These are phyloP conservation scores for Phaeolepiota aurea DNA, from an alignment of 768 basidiomycete genomes.

Conservation along the genomic window DNA sequence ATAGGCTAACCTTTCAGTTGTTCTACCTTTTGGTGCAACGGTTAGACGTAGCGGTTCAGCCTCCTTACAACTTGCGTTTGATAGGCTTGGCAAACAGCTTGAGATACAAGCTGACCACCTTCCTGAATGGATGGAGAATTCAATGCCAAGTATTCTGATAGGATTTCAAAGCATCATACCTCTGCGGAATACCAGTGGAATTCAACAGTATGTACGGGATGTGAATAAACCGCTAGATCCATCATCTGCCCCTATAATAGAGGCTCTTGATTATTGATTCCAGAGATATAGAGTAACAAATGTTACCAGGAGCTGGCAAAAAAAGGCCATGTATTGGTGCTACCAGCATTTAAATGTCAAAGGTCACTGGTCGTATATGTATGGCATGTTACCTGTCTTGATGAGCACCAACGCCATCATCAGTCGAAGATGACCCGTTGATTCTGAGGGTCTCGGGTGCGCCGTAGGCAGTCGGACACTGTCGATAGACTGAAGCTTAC, in stretches of 20 bases:
- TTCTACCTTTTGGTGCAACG: no score
- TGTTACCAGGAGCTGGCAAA: constrained; percentile 6
- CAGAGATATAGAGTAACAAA: background rate
- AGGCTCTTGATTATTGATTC: background rate
- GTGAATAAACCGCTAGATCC: background rate
- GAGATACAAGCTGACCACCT: background rate
- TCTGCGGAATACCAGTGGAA: constrained; percentile 1
- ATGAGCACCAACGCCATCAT: background rate
- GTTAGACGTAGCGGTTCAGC: no score
- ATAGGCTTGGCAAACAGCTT: background rate
- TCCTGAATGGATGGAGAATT: constrained; percentile 4
- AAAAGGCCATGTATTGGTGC: background rate
- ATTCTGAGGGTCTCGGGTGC: constrained; percentile 2
- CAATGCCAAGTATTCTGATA: background rate
- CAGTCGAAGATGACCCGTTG: background rate
- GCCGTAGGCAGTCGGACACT: background rate
- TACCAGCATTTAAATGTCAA: background rate
- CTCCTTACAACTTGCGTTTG: no score
- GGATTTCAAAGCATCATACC: background rate
- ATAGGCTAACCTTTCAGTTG: no score
- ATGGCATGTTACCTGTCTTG: background rate
- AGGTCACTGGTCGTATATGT: background rate
- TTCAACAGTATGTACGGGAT: background rate
- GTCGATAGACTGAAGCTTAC: no score
- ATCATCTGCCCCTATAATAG: background rate